These are phyloP conservation scores for Geum urbanum DNA, from an alignment of 306 rosid genomes.

Conservation along the genomic window DNA sequence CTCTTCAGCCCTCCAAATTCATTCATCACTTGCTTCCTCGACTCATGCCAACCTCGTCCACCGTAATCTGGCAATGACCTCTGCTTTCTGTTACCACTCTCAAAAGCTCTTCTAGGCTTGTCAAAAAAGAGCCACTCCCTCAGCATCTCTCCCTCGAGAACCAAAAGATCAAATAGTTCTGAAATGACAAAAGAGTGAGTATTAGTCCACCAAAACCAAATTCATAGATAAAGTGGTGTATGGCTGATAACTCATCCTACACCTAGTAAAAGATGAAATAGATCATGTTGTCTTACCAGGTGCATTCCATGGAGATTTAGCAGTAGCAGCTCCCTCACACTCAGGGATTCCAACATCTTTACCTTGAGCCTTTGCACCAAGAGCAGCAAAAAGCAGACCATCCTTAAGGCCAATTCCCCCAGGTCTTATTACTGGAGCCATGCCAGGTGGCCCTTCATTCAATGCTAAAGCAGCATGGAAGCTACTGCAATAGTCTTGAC, in stretches of 20 bases:
- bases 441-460: slow-evolving; percentile 98
- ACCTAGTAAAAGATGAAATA: slow-evolving; percentile 9
- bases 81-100: slow-evolving; percentile 98
- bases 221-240: not conserved
- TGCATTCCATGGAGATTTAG: slow-evolving; percentile 99
- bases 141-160: slow-evolving; percentile 83
- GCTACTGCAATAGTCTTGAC: slow-evolving; percentile 89
- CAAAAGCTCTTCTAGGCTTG: slow-evolving; percentile 97
- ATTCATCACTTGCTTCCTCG: slow-evolving; percentile 97
- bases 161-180: slow-evolving; percentile 89
- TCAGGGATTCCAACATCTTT: slow-evolving; percentile 96
- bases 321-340: slow-evolving; percentile 98
- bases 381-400: slow-evolving; percentile 80
- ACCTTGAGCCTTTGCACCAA: slow-evolving; percentile 81
- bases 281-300: slow-evolving; percentile 55
- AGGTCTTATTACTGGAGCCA: slow-evolving; percentile 92
- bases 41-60: slow-evolving; percentile 99
- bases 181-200: slow-evolving; percentile 28
- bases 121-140: slow-evolving; percentile 99
- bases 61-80: slow-evolving; percentile 94
- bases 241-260: not conserved
- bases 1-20: slow-evolving; percentile 93
- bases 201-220: slow-evolving; percentile 12
- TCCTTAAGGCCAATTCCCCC: slow-evolving; percentile 96
- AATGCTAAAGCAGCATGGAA: slow-evolving; percentile 86